These are phyloP conservation scores for Paecilomyces sp. DNA, from an alignment of 2,329 filamentous ascomycete species.

Conservation along the genomic window DNA sequence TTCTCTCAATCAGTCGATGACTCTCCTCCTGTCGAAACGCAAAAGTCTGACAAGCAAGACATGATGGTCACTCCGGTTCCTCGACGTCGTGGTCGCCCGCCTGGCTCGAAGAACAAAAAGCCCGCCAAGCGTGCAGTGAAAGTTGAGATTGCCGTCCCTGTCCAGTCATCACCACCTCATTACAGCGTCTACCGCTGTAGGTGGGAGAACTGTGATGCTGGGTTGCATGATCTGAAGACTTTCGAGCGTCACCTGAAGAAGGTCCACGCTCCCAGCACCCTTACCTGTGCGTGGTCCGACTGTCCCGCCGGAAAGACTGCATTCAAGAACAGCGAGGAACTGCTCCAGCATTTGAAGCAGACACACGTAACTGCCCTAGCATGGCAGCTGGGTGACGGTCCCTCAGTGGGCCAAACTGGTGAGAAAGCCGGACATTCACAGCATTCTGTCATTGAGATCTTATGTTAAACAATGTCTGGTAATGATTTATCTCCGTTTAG, in stretches of 20 bases:
- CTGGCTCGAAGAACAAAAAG: conserved; percentile 21
- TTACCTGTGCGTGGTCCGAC: conserved; percentile 16
- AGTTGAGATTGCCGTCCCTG: conserved; percentile 14
- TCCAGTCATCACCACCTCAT: conserved; percentile 8
- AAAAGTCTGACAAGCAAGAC: background rate
- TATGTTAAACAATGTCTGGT: conserved; percentile 4
- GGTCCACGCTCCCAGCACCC: conserved; percentile 38
- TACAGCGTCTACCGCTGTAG: conserved; percentile 47
- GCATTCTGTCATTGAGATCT: conserved; percentile 19
- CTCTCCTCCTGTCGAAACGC: background rate
- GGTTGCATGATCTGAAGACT: conserved; percentile 56
- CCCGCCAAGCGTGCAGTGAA: conserved; percentile 6
- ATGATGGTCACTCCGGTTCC: conserved; percentile 1
- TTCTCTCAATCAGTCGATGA: conserved; percentile 1
- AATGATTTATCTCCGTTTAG: conserved; percentile 2
- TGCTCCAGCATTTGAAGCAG: conserved; percentile 46
- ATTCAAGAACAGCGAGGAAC: conserved; percentile 22
- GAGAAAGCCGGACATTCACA: conserved; percentile 27
- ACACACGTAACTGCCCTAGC: conserved; percentile 47
- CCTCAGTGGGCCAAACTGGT: conserved; percentile 49
- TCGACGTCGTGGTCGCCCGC: conserved; percentile 19
- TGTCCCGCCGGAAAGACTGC: conserved; percentile 11
- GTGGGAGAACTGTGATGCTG: conserved; percentile 51
- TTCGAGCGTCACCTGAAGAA: conserved; percentile 54
- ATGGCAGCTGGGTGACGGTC: conserved; percentile 56